A percentile compares a stretch with the other conserved stretches of the same genome.
phyloP scores from a whole-genome alignment of 805 yeast genomes.

The Nakazawaea anatomiae region DNA sequence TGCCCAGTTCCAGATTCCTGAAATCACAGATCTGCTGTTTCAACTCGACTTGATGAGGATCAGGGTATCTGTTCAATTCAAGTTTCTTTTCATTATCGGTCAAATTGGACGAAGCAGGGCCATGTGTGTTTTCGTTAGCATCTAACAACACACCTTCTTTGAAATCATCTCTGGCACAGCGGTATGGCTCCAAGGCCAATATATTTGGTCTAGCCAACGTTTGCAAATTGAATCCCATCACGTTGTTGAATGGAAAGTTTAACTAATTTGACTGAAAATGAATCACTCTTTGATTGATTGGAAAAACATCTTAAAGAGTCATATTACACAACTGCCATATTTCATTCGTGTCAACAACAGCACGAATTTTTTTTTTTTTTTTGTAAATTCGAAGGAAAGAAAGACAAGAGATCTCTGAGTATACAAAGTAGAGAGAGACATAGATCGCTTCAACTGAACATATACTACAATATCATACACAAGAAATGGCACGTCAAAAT shows the following conservation, averaged over 20 bases:
- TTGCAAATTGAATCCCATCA: slow-evolving; percentile 44
- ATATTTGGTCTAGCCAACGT: slow-evolving; percentile 82
- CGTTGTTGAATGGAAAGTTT: neutral
- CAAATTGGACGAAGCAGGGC: slow-evolving; percentile 59
- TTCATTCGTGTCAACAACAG: too few relatives aligned
- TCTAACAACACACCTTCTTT: slow-evolving; percentile 83
- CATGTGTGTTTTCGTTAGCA: slow-evolving; percentile 95
- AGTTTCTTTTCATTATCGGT: slow-evolving; percentile 37
- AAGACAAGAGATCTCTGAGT: too few relatives aligned
- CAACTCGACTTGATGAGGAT: slow-evolving; percentile 83
- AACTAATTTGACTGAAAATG: too few relatives aligned
- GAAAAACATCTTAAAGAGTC: neutral
- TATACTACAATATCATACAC: neutral
- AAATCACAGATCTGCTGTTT: slow-evolving; percentile 67
- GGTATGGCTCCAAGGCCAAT: slow-evolving; percentile 75
- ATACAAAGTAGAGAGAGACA: neutral
- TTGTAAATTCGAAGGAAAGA: neutral
- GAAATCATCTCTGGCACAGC: slow-evolving; percentile 96
- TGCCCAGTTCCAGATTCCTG: slow-evolving; percentile 49
- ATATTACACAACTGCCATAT: neutral
- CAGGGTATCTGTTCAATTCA: slow-evolving; percentile 89
- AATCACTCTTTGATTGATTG: too few relatives aligned
- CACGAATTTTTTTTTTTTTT: neutral
- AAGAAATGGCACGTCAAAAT: slow-evolving; percentile 77
- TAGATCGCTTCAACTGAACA: neutral